These are phyloP conservation scores for Yamadazyma dushanensis DNA, from an alignment of 1,139 yeast species.

Conservation along the genomic window DNA sequence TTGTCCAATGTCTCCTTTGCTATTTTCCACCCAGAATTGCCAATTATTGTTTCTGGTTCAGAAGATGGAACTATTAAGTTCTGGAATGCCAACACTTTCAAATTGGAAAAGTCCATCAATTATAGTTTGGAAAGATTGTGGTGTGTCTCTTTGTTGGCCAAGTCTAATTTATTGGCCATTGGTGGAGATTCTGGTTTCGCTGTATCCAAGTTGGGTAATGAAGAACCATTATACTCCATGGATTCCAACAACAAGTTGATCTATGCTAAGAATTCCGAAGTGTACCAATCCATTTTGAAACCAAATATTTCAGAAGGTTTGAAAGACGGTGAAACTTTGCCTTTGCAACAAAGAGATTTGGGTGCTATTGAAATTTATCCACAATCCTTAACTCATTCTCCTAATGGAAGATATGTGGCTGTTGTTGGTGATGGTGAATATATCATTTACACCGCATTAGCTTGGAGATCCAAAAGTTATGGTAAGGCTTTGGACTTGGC, in stretches of 20 bases:
- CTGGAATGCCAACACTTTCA: constrained; percentile 80
- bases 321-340: constrained; percentile 79
- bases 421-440: constrained; percentile 98
- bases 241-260: constrained; percentile 89
- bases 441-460: constrained; percentile 92
- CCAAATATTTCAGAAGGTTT: constrained; percentile 59
- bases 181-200: constrained; percentile 96
- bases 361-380: constrained; percentile 95
- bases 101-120: constrained; percentile 85
- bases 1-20: constrained; percentile 94
- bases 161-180: constrained; percentile 78
- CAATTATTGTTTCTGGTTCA: constrained; percentile 79
- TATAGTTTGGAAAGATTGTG: constrained; percentile 94
- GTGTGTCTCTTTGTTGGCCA: constrained; percentile 83
- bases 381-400: constrained; percentile 82
- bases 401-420: constrained; percentile 95
- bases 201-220: constrained; percentile 85
- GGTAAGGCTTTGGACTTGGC: constrained; percentile 90
- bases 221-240: constrained; percentile 92
- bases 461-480: constrained; percentile 95
- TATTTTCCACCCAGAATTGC: constrained; percentile 93
- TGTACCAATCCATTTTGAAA: constrained; percentile 79
- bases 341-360: constrained; percentile 80
- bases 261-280: constrained; percentile 90
- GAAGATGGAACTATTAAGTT: constrained; percentile 79